phyloP scores from a whole-genome alignment of 1,284 basidiomycete species.

The Neotropicomus parvogracilis region DNA sequence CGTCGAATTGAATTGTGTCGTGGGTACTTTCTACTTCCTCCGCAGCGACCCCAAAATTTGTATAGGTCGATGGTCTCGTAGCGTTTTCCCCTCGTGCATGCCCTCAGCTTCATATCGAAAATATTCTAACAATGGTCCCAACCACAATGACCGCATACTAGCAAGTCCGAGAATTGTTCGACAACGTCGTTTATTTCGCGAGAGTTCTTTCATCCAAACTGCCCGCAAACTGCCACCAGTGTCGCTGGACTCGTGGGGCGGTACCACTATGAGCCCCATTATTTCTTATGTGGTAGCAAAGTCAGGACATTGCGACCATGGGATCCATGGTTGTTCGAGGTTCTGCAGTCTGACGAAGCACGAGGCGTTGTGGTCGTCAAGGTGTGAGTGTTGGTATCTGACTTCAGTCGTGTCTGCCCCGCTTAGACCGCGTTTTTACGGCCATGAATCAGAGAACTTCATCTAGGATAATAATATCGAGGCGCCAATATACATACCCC shows the following conservation, averaged over 20 bases:
- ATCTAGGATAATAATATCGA: not conserved
- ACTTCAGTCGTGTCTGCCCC: not conserved
- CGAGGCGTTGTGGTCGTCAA: not conserved
- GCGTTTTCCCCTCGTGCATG: not conserved
- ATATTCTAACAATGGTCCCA: not conserved
- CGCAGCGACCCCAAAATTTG: not conserved
- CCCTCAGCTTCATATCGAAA: not conserved
- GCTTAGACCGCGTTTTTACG: not conserved
- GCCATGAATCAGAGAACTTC: not conserved
- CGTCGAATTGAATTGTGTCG: not conserved
- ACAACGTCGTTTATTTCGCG: not conserved
- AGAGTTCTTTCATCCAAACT: not conserved
- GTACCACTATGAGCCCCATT: not conserved
- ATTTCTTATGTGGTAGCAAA: not conserved
- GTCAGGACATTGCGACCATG: not conserved
- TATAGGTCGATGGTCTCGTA: not conserved
- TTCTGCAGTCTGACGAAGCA: not conserved
- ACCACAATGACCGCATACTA: not conserved
- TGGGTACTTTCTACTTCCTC: conserved; percentile 1
- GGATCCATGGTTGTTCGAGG: not conserved
- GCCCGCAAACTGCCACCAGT: not conserved
- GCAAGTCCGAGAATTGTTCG: not conserved
- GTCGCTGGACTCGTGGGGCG: not conserved
- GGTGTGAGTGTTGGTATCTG: conserved; percentile 1
- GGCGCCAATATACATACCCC: not conserved